phyloP scores from a whole-genome alignment of 1,284 basidiomycete species.

The Rhizoctonia solani region DNA sequence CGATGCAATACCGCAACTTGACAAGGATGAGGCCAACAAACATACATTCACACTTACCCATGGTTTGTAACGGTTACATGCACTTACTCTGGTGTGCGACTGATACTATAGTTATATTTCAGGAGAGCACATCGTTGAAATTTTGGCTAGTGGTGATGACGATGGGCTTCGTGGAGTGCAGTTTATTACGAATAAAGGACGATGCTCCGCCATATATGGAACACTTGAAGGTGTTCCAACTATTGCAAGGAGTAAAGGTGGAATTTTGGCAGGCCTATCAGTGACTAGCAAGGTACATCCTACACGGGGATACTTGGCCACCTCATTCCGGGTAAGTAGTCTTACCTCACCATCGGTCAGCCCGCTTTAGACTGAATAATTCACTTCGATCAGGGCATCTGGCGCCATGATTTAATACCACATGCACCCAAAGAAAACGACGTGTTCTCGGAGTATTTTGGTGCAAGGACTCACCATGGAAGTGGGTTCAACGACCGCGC shows the following conservation, averaged over 20 bases:
- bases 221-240: not conserved
- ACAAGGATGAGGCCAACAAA: not conserved
- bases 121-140: constrained; percentile 22
- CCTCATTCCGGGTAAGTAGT: not conserved
- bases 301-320: not conserved
- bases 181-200: constrained; percentile 1
- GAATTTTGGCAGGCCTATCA: not conserved
- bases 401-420: not conserved
- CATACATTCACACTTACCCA: not conserved
- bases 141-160: not conserved
- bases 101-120: not conserved
- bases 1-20: not conserved
- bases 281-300: not conserved
- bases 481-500: not conserved
- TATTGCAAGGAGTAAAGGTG: not conserved
- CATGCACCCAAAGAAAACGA: not conserved
- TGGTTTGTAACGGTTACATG: not conserved
- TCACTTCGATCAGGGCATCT: not conserved
- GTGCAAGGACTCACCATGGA: not conserved
- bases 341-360: not conserved
- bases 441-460: not conserved
- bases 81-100: not conserved
- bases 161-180: not conserved
- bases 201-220: not conserved
- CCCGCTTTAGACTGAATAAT: not conserved